Conservation (phyloP, 2,329 filamentous ascomycete genomes). For the Zasmidium citrigriseum region DNA sequence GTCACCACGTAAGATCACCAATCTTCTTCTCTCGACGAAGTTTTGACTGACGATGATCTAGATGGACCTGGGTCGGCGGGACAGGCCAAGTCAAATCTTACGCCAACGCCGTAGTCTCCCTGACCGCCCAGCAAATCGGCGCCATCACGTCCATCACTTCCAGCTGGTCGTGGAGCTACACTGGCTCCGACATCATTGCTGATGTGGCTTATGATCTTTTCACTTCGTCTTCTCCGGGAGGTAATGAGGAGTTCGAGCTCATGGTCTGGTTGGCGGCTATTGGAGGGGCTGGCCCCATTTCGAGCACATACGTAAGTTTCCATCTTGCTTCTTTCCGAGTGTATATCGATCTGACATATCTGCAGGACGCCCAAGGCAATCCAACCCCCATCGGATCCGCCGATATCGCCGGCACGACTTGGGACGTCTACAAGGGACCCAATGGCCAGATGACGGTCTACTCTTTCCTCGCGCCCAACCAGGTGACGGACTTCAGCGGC, state of each 20-base stretch:
- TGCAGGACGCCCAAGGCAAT: constrained; percentile 35
- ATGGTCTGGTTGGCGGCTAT: constrained; percentile 66
- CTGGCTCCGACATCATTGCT: constrained; percentile 51
- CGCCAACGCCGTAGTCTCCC: constrained; percentile 41
- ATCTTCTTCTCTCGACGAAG: neutral
- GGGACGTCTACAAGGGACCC: constrained; percentile 62
- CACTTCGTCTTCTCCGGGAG: constrained; percentile 51
- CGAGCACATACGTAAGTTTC: constrained; percentile 41
- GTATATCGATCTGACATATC: too few relatives aligned
- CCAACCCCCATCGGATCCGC: constrained; percentile 51
- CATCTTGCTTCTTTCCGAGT: too few relatives aligned
- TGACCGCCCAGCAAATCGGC: constrained; percentile 31
- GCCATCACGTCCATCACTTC: constrained; percentile 41
- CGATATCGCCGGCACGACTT: constrained; percentile 56
- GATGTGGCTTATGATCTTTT: constrained; percentile 63
- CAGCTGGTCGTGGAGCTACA: constrained; percentile 53
- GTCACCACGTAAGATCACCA: constrained; percentile 40
- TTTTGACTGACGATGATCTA: constrained; percentile 13
- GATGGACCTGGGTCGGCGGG: constrained; percentile 34
- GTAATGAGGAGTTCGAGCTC: constrained; percentile 58
- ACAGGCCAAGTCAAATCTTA: constrained; percentile 44
- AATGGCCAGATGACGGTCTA: constrained; percentile 63
- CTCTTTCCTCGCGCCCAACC: constrained; percentile 55
- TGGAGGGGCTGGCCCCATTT: constrained; percentile 61
- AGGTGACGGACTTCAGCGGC: constrained; percentile 56